Base-by-base conservation (phyloP, 345 rosid species). In the Luvunga scandens region DNA sequence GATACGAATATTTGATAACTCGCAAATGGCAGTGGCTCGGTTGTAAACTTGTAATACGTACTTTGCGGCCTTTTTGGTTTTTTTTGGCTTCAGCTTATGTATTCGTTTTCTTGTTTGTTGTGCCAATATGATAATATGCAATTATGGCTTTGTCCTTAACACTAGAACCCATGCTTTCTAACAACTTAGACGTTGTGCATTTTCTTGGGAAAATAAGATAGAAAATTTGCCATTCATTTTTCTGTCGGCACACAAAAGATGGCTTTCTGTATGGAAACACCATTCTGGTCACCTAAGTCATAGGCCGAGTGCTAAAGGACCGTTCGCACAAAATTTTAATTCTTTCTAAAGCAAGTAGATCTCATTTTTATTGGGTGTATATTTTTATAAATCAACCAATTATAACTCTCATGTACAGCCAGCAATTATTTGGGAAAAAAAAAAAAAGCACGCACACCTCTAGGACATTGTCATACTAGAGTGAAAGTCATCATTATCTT, bases 111-210 rank as follows among this genome's bases (percentile, higher is more conserved):
- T 72, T 36, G 33, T 34, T 57, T 72, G 4, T 59, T 25, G 53
- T 72, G 76, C 76, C 67, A 73, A 7, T n/a, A 24, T 4, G 76
- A 25, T 73, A 66, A 34, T 7, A 34, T 25, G 53, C 31, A n/a
- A n/a, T 57, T 72, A 33, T 12, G 33, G 13, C 36, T 73, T 59
- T 25, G 36, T 72, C 53, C 22, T 34, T 24, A 2, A 2, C 4
- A 33, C 1, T 4, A 50, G 19, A 50, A 50, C 55, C 27, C 7
- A 27, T 18, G 36, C 24, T 45, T 18, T 71, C 25, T 27, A 48
- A 25, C n/a, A 45, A 45, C 34, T 45, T 42, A 18, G 10, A 45
- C 4, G 38, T 6, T 16, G 27, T 25, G n/a, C 7, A 70, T 69
- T 45, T 69, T 45, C 22, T 6, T 25, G 10, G 72, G 72, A 42